These are phyloP conservation scores for Boletus huronensis DNA, from an alignment of 768 basidiomycete genomes.

Conservation along the genomic window DNA sequence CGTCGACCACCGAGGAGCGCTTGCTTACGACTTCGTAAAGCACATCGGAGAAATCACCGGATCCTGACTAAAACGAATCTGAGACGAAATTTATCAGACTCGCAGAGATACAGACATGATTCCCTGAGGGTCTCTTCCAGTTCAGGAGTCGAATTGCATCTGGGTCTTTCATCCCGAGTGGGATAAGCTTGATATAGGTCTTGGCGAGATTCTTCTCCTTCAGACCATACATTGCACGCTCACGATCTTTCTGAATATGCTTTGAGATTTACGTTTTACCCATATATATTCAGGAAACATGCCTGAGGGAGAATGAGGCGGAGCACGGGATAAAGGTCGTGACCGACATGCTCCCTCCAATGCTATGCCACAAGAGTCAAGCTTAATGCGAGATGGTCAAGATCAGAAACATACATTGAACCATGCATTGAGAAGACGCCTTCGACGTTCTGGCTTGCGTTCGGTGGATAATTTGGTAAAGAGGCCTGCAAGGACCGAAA, in stretches of 20 bases:
- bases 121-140: constrained; percentile 84
- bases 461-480: constrained; percentile 75
- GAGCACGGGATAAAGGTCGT: constrained; percentile 86
- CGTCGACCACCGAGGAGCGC: constrained; percentile 75
- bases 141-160: constrained; percentile 81
- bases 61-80: constrained; percentile 47
- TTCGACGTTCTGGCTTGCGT: constrained; percentile 69
- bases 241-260: constrained; percentile 77
- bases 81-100: neutral
- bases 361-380: constrained; percentile 44
- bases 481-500: constrained; percentile 61
- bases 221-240: constrained; percentile 87
- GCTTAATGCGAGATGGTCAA: neutral
- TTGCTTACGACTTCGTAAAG: constrained; percentile 84
- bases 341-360: constrained; percentile 84
- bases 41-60: constrained; percentile 87
- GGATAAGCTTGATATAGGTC: constrained; percentile 86
- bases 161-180: constrained; percentile 72
- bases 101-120: constrained; percentile 45
- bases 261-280: neutral
- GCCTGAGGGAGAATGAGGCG: constrained; percentile 90
- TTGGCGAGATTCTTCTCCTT: constrained; percentile 96
- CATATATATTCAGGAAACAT: constrained; percentile 12
- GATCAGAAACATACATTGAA: constrained; percentile 59
- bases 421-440: constrained; percentile 69